Evolutionary conservation across 768 basidiomycete genomes (phyloP), one percentile per base, ranked within the genome.

Genomic region (Arthromyces matolae): DNA sequence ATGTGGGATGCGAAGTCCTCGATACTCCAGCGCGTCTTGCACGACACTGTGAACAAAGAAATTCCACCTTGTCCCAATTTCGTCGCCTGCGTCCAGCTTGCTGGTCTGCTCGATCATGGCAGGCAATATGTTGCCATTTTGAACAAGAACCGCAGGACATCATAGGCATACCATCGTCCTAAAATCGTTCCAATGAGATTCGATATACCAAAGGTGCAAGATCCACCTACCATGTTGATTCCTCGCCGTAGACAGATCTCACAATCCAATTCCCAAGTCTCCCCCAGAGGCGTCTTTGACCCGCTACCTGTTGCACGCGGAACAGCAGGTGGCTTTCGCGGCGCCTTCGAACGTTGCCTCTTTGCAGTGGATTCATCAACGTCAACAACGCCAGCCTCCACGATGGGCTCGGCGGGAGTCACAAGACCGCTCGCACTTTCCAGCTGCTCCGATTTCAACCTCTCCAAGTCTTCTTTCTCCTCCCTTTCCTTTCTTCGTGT

Each of bases 41-140:
- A 27, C 63, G 76, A 64, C 89, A 92, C 27, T 70, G 70, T 37
- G 68, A 69, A 63, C 90, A 93, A 50, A 82, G 64, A 61, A 96
- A 96, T 33, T 93, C 88, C 45, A 87, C 89, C n/a, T 69, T 60
- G 42, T 89, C 80, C 93, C 93, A 96, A 56, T 93, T 82, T 16
- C 92, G 81, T 54, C 72, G 77, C 4, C 77, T 79, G 12, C 75
- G 76, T 19, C 90, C 86, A 35, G 78, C 76, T 18, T 72, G 66
- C 24, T 69, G 65, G 63, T 94, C 93, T 23, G 75, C 79, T 39
- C 65, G 68, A 59, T 95, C 89, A 59, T 94, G 90, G 58, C 93
- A 96, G 18, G 71, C 61, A 27, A 89, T 89, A 58, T 96, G 93
- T 57, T 95, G 93, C 93, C 93, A 96, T 63, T 82, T 82, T 12